A percentile compares a stretch with the other conserved stretches of the same genome.
Evolutionary conservation across 257 asterid species (phyloP).

Genomic region (Lithospermum erythrorhizon): DNA sequence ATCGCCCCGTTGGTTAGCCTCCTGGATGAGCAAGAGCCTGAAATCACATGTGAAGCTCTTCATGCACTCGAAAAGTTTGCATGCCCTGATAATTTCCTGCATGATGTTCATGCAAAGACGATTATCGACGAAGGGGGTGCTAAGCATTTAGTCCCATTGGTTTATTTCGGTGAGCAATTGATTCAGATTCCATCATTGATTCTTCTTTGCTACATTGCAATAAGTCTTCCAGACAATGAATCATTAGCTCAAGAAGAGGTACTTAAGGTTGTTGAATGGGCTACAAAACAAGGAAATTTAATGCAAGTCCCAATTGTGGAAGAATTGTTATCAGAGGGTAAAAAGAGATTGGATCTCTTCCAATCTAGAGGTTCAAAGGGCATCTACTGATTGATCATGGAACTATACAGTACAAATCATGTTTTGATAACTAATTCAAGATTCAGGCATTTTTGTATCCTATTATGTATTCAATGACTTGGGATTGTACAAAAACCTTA

Average conservation of each 20-base stretch:
- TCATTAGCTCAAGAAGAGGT: background rate
- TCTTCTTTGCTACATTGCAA: conserved; percentile 4
- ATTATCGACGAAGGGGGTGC: conserved; percentile 32
- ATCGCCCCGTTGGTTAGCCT: conserved; percentile 24
- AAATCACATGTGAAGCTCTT: conserved; percentile 43
- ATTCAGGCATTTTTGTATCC: background rate
- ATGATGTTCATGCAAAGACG: conserved; percentile 46
- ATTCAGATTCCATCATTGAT: conserved; percentile 1
- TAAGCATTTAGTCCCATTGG: conserved; percentile 4
- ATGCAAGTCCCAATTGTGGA: conserved; percentile 38
- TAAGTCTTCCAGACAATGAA: conserved; percentile 1
- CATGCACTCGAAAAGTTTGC: conserved; percentile 51
- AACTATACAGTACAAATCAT: background rate
- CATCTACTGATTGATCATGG: conserved; percentile 19
- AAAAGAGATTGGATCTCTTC: conserved; percentile 54
- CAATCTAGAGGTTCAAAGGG: conserved; percentile 48
- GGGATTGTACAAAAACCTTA: background rate
- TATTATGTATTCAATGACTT: conserved; percentile 3
- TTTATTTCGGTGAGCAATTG: conserved; percentile 4
- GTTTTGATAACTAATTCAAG: background rate
- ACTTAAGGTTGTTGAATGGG: conserved; percentile 1
- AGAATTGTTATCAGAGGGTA: conserved; percentile 41
- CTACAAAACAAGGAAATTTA: conserved; percentile 29
- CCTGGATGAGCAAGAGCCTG: conserved; percentile 53
- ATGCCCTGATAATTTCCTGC: conserved; percentile 46